phyloP scores from a whole-genome alignment of 108 stramenopile genomes.

The Parietichytrium sp. region DNA sequence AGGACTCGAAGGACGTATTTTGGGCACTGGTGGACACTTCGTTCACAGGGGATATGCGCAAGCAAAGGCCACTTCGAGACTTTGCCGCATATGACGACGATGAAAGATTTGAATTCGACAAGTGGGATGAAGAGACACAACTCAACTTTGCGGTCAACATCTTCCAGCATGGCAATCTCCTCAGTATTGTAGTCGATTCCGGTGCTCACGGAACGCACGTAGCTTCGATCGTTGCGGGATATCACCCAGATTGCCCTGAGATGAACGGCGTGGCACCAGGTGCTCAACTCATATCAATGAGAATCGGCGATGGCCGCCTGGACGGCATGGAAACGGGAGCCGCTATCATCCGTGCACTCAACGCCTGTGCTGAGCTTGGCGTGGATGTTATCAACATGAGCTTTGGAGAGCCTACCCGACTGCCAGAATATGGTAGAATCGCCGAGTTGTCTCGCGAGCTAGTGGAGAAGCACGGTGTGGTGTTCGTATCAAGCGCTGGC shows the following conservation, averaged over 20 bases:
- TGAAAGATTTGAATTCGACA: conserved; percentile 56
- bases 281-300: conserved; percentile 75
- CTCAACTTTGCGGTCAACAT: conserved; percentile 67
- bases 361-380: conserved; percentile 67
- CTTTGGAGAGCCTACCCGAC: conserved; percentile 75
- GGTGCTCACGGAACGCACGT: conserved; percentile 90
- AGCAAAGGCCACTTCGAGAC: conserved; percentile 58
- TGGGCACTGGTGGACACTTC: conserved; percentile 68
- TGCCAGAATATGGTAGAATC: conserved; percentile 69
- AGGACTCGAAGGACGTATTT: conserved; percentile 56
- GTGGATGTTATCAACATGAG: conserved; percentile 81
- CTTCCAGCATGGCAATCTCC: conserved; percentile 69
- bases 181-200: conserved; percentile 76
- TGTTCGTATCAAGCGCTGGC: conserved; percentile 75
- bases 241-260: conserved; percentile 47
- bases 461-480: conserved; percentile 69
- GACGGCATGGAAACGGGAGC: conserved; percentile 83
- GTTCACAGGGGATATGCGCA: conserved; percentile 66
- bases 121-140: conserved; percentile 64
- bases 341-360: conserved; percentile 72
- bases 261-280: conserved; percentile 85
- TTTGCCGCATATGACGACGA: conserved; percentile 46
- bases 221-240: conserved; percentile 76
- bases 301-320: conserved; percentile 83
- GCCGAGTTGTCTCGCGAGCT: conserved; percentile 68